A percentile compares a stretch with the other conserved stretches of the same genome.
Conservation (phyloP, 2,329 filamentous ascomycete genomes). For the Fusarium anthophilum region DNA sequence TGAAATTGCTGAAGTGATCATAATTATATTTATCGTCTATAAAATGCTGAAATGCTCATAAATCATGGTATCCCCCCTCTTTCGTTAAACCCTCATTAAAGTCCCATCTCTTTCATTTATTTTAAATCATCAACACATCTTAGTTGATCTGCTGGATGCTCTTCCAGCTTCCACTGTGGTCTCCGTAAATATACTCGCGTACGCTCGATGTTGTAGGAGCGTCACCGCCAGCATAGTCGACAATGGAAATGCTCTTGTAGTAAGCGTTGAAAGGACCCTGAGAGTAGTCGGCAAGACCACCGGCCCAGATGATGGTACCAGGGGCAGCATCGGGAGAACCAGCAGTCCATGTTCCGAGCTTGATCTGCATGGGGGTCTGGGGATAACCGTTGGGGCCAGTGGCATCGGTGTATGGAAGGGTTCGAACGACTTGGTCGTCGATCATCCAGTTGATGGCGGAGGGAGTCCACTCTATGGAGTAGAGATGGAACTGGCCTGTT, state of each 20-base stretch:
- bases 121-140: background rate
- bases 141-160: conserved; percentile 50
- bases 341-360: conserved; percentile 73
- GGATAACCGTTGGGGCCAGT: conserved; percentile 41
- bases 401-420: conserved; percentile 67
- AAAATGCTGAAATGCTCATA: background rate
- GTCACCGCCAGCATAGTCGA: conserved; percentile 55
- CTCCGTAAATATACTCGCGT: conserved; percentile 54
- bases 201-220: conserved; percentile 45
- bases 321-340: conserved; percentile 65
- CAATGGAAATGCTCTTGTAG: conserved; percentile 57
- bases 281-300: conserved; percentile 61
- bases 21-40: conserved; percentile 13
- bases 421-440: conserved; percentile 68
- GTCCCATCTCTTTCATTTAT: background rate
- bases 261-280: conserved; percentile 55
- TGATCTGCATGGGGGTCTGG: conserved; percentile 77
- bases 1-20: background rate
- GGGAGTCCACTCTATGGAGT: conserved; percentile 74
- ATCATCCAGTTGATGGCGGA: conserved; percentile 71
- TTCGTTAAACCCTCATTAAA: conserved; percentile 23
- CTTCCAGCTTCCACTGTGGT: conserved; percentile 52
- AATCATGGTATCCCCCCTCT: conserved; percentile 4
- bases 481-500: conserved; percentile 66
- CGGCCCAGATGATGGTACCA: conserved; percentile 77